Evolutionary conservation across 495 filamentous ascomycete genomes (phyloP).

Genomic region (Trichoderma asperelloides): DNA sequence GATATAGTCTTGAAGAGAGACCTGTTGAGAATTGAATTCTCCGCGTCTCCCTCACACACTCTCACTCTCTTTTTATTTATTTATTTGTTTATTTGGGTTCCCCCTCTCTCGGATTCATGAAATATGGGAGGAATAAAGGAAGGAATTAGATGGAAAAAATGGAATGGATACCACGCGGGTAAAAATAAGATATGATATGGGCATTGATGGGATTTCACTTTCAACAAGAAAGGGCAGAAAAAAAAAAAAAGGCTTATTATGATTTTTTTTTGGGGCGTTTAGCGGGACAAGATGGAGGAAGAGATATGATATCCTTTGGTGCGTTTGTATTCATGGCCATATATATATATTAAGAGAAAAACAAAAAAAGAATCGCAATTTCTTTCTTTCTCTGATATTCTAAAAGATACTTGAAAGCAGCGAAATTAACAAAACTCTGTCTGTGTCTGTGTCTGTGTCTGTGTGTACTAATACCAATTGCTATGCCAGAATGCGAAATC

Average conservation of each 20-base stretch:
- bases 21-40: not conserved
- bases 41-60: not conserved
- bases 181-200: not conserved
- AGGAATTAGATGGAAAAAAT: not conserved
- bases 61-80: not conserved
- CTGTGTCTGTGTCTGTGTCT: too few relatives aligned
- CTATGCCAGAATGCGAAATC: too few relatives aligned
- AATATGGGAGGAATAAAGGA: not conserved
- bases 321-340: not conserved
- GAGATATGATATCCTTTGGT: not conserved
- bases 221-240: too few relatives aligned
- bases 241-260: too few relatives aligned
- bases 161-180: not conserved
- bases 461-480: too few relatives aligned
- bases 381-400: not conserved
- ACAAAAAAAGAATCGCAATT: too few relatives aligned
- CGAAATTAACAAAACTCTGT: not conserved
- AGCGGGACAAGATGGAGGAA: not conserved
- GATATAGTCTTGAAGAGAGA: constrained; percentile 39
- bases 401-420: not conserved
- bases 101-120: not conserved
- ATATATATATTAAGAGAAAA: not conserved
- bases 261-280: not conserved
- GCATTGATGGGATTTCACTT: not conserved
- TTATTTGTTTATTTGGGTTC: not conserved